Percentiles rank a stretch among this genome's conserved stretches.
phyloP scores from a whole-genome alignment of 768 basidiomycete species.

The Grammothele lineata region DNA sequence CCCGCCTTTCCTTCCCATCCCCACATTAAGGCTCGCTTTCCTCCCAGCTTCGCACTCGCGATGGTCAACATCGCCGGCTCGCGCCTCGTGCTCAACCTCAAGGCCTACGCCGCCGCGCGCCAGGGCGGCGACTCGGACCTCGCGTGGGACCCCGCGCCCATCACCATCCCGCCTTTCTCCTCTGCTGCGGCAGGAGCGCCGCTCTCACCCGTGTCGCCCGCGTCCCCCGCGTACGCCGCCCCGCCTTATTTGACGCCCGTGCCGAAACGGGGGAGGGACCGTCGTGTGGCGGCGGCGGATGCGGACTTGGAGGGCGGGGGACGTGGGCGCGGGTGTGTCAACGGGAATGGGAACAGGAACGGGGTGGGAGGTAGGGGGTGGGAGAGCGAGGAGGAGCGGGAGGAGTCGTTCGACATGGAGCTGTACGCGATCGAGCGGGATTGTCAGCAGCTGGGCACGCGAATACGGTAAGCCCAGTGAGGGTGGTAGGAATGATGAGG shows the following conservation, averaged over 20 bases:
- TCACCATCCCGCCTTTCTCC: not conserved
- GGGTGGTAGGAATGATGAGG: not conserved
- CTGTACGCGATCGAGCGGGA: constrained; percentile 25
- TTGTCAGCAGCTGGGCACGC: constrained; percentile 23
- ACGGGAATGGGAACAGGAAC: too few species aligned
- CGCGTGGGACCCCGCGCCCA: constrained; percentile 7
- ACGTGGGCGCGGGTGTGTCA: too few species aligned
- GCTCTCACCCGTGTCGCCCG: too few species aligned
- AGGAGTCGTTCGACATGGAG: constrained; percentile 19
- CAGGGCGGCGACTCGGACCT: constrained; percentile 5
- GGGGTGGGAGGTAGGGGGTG: not conserved
- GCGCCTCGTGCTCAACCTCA: constrained; percentile 25
- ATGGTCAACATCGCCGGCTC: constrained; percentile 26
- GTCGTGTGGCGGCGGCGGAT: too few species aligned
- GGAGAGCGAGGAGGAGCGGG: not conserved
- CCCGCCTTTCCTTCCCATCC: constrained; percentile 14
- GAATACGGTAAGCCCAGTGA: constrained; percentile 4
- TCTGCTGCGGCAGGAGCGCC: too few species aligned
- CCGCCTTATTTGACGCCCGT: too few species aligned
- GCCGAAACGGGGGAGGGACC: too few species aligned
- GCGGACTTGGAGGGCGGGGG: too few species aligned
- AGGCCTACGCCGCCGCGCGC: constrained; percentile 18
- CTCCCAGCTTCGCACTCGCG: constrained; percentile 23
- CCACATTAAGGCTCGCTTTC: constrained; percentile 20
- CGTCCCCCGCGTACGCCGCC: too few species aligned